Percentiles rank a stretch among this genome's conserved stretches.
Evolutionary conservation across 345 rosid genomes (phyloP).

Genomic region (Syzygium aromaticum): DNA sequence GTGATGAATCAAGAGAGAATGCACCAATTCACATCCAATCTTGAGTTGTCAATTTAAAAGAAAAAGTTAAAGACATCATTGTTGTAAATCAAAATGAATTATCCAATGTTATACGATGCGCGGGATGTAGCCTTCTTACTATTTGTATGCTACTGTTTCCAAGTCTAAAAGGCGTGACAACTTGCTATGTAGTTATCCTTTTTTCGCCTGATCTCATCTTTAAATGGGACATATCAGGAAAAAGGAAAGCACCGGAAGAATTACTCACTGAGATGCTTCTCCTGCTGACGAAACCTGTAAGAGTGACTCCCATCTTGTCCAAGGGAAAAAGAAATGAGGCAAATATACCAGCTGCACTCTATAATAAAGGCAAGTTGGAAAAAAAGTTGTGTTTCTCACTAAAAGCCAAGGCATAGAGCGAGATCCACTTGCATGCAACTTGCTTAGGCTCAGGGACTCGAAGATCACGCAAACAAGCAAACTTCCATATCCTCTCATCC

Average conservation of each 20-base stretch:
- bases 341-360: not conserved
- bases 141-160: not conserved
- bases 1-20: constrained; percentile 55
- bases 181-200: not conserved
- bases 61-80: not conserved
- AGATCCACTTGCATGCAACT: constrained; percentile 49
- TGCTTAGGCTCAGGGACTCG: constrained; percentile 43
- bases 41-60: constrained; percentile 15
- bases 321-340: not conserved
- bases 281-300: constrained; percentile 48
- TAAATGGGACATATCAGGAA: not conserved
- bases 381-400: constrained; percentile 24
- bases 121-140: not conserved
- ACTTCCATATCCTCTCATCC: constrained; percentile 78
- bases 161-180: not conserved
- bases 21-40: constrained; percentile 98
- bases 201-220: not conserved
- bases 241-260: not conserved
- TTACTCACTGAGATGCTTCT: constrained; percentile 70
- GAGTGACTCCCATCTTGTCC: constrained; percentile 87
- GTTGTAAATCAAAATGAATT: not conserved
- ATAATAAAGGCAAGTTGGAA: not conserved
- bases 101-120: not conserved
- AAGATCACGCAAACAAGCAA: constrained; percentile 85
- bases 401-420: constrained; percentile 65